Conservation (phyloP, 1,284 basidiomycete species). For the Marasmius sp. region DNA sequence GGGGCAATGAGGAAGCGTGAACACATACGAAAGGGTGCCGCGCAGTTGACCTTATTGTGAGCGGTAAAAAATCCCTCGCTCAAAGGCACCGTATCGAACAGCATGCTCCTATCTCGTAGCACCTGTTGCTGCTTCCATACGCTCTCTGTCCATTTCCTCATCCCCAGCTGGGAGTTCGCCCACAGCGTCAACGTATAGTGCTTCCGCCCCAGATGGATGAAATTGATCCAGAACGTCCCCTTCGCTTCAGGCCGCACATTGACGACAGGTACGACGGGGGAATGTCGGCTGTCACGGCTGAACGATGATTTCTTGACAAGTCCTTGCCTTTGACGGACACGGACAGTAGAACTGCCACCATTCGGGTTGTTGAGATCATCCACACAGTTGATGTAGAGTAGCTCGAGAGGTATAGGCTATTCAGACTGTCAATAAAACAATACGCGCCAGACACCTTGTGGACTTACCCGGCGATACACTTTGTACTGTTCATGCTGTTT, state of each 20-base stretch:
- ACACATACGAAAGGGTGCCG: slow-evolving; percentile 88
- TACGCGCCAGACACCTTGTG: background rate
- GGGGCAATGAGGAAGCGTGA: background rate
- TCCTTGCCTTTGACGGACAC: slow-evolving; percentile 32
- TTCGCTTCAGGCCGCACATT: slow-evolving; percentile 56
- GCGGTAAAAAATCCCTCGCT: slow-evolving; percentile 89
- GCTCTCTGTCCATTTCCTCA: slow-evolving; percentile 94
- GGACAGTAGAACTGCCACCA: slow-evolving; percentile 12
- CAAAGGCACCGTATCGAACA: slow-evolving; percentile 87
- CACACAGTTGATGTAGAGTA: slow-evolving; percentile 82
- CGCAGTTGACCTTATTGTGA: slow-evolving; percentile 87
- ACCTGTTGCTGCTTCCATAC: slow-evolving; percentile 89
- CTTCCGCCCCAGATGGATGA: slow-evolving; percentile 91
- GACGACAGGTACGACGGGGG: slow-evolving; percentile 37
- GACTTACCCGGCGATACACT: slow-evolving; percentile 87
- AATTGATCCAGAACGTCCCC: slow-evolving; percentile 90
- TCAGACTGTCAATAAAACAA: slow-evolving; percentile 10
- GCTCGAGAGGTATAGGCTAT: slow-evolving; percentile 94
- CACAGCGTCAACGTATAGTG: slow-evolving; percentile 93
- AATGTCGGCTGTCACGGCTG: slow-evolving; percentile 38
- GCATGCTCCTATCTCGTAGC: slow-evolving; percentile 81
- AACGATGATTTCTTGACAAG: slow-evolving; percentile 54
- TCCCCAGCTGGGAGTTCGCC: slow-evolving; percentile 83
- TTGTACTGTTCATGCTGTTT: slow-evolving; percentile 92
- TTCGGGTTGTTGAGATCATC: slow-evolving; percentile 58